Evolutionary conservation across 108 stramenopile species (phyloP), one percentile per base, ranked within the genome.

Genomic region (Cyclotella kingstonii): DNA sequence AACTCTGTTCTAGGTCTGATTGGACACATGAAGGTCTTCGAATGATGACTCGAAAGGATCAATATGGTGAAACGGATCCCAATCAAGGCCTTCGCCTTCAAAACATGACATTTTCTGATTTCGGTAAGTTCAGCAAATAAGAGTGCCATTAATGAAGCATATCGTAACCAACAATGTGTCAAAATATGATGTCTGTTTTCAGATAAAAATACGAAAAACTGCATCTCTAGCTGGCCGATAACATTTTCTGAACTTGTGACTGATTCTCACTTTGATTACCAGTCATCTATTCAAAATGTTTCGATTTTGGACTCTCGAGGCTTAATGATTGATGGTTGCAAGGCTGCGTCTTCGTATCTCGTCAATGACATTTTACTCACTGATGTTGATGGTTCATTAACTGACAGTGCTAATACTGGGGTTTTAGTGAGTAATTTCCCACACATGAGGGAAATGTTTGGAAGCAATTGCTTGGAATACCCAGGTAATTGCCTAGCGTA

Each of bases 221-320:
- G 60, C 17, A 31, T 17, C 4, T 28, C 39, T 9, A 62, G 60
- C 36, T 62, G 51, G 53, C 52, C 68, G 15, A 70, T 70, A 5
- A 42, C 58, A 15, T 44, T 61, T 8, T 30, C 36, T 61, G 44
- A 60, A n/a, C 35, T 41, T 9, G 10, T 38, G 44, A 64, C 53
- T 15, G 73, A 75, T 31, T 31, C 30, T 10, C 77, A 78, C 34
- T 78, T 67, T 38, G 77, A 78, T 26, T 73, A 78, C 41, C 68
- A 49, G 10, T 28, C 71, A 1, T 68, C 66, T 3, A 36, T 55
- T 25, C 23, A 67, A 55, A 73, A 73, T 43, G 67, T 78, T 19
- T 56, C 55, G 12, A 34, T 78, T 23, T 35, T 22, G 2, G 76
- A 76, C 29, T 31, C 52, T 46, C 70, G 76, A 35, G 66, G 60